Percentiles rank a stretch among this genome's conserved stretches.
phyloP scores from a whole-genome alignment of 495 filamentous ascomycete species.

The Neurospora tetraspora region DNA sequence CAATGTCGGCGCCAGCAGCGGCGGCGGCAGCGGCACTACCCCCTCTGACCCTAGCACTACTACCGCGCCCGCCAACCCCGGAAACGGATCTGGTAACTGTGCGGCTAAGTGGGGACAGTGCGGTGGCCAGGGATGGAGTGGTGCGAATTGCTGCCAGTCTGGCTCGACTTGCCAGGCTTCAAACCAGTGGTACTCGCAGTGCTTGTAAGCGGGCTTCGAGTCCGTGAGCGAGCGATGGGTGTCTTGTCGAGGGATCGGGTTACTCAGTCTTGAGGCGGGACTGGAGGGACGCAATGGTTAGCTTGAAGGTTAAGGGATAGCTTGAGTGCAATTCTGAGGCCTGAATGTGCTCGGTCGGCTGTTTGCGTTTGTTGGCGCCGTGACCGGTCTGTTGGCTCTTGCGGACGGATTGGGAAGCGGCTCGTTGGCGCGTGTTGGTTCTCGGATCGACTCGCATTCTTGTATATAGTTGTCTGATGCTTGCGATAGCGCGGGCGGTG shows the following conservation, averaged over 20 bases:
- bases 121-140: constrained; percentile 37
- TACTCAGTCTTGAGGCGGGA: not conserved
- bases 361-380: not conserved
- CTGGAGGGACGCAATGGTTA: not conserved
- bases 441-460: not conserved
- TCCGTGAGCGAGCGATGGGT: not conserved
- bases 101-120: constrained; percentile 36
- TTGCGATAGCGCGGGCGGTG: not conserved
- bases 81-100: constrained; percentile 10
- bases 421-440: not conserved
- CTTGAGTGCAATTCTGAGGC: not conserved
- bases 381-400: not conserved
- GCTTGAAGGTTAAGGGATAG: not conserved
- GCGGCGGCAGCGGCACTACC: not conserved
- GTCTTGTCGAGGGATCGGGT: not conserved
- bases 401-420: not conserved
- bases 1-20: constrained; percentile 25
- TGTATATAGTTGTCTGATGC: not conserved
- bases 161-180: constrained; percentile 32
- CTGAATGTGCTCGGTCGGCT: not conserved
- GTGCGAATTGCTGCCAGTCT: constrained; percentile 33
- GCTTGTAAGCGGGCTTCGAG: constrained; percentile 12
- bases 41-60: constrained; percentile 1
- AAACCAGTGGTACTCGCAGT: constrained; percentile 44
- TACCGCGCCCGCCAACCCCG: not conserved